Evolutionary conservation across 208 protist species (phyloP), one percentile per base, ranked within the genome.

Genomic region (Acanthamoeba healyi): DNA sequence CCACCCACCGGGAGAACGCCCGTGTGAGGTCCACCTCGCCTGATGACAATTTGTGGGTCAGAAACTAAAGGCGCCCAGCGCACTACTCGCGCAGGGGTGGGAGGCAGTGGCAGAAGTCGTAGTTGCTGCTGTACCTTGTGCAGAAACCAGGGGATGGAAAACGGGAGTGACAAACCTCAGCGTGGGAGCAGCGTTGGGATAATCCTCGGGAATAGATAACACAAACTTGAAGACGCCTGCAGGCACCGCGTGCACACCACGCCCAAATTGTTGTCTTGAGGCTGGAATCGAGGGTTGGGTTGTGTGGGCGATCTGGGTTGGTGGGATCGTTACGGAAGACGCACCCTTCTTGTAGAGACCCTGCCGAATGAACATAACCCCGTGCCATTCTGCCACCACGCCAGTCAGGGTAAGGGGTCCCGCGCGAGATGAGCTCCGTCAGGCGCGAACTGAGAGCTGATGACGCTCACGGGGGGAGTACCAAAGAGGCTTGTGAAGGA

Each of bases 201-300:
- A 81, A 24, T 12, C 40, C 22, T 40, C 34, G 22, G 70, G 70
- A 46, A 81, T 81, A 6, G 22, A 24, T 24, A 81, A 34, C 34
- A 81, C 40, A 17, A 81, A 81, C 34, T 81, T 81, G 40, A 81
- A 81, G 70, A 46, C 10, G 24, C 58, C 58, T 65, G n/a, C 49
- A 49, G 44, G 44, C 12, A 12, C 44, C n/a, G n/a, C n/a, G n/a
- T n/a, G n/a, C n/a, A n/a, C n/a, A n/a, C n/a, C n/a, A n/a, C n/a
- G n/a, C n/a, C n/a, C n/a, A n/a, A n/a, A n/a, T n/a, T n/a, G n/a
- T n/a, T n/a, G n/a, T n/a, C n/a, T n/a, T n/a, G n/a, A n/a, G n/a
- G n/a, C n/a, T n/a, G n/a, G n/a, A n/a, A n/a, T n/a, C n/a, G n/a
- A n/a, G n/a, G n/a, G n/a, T n/a, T n/a, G n/a, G n/a, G n/a, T n/a